Base-by-base conservation (phyloP, 1,284 basidiomycete genomes). In the Paramarasmius palmivorus region DNA sequence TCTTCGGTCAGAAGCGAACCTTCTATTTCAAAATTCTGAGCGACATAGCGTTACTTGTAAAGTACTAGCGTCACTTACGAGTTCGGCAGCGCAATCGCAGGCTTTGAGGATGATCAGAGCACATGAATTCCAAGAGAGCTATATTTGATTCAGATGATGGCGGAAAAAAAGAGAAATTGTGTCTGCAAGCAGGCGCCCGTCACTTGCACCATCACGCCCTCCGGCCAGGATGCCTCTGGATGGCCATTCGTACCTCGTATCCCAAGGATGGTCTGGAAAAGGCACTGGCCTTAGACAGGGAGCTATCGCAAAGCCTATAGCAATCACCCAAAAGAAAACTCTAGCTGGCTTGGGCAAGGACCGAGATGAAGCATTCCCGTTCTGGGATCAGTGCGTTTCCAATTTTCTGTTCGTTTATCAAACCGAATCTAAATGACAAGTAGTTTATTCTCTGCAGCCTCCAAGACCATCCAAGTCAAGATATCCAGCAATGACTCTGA, bases 341-440 rank as follows among this genome's bases (percentile, higher is more conserved):
- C 75, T 95, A 19, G 73, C 82, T 15, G 94, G 94, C 1, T 72
- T 97, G 51, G 94, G 94, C 52, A 93, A 92, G 68, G 93, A 96
- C 69, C 79, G 93, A 57, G 93, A 95, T 66, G 93, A 94, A 61
- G 91, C 92, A 0, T 93, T 95, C 66, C 92, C 92, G 45, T 97
- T 96, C 81, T 97, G 93, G 93, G 93, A 97, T 68, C 92, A 95
- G 93, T 95, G 63, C 68, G 88, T 81, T 46, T 52, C 54, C 52
- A 32, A 22, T 20, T 8, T 37, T 23, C 23, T 14, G 15, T 44
- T 52, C 20, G 41, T 26, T 35, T 38, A n/a, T n/a, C n/a, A 4
- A 45, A 44, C 5, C 15, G 25, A 46, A 45, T 53, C 37, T 40
- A 26, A 10, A 38, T 45, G 23, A n/a, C 44, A 48, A n/a, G 52